These are phyloP conservation scores for Casuarina equisetifolia DNA, from an alignment of 306 rosid genomes.

Conservation along the genomic window DNA sequence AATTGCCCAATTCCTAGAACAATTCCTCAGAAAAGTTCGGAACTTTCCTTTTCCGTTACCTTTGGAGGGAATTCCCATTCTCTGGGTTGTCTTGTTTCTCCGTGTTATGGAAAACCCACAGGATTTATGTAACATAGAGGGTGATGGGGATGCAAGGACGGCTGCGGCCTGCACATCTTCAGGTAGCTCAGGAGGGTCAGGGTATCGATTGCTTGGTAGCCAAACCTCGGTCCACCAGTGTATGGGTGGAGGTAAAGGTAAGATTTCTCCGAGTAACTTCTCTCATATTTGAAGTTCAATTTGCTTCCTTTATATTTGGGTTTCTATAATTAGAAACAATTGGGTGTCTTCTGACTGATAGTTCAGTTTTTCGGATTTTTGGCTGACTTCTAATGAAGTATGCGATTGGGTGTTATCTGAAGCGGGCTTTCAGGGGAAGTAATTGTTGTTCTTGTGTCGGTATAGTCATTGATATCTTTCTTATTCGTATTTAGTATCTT, in stretches of 20 bases:
- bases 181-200: slow-evolving; percentile 21
- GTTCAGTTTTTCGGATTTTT: not conserved
- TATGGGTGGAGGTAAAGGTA: slow-evolving; percentile 41
- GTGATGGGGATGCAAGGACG: slow-evolving; percentile 46
- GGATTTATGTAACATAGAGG: slow-evolving; percentile 34
- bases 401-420: not conserved
- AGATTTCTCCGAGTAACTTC: slow-evolving; percentile 3
- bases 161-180: slow-evolving; percentile 33
- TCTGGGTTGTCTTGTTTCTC: slow-evolving; percentile 1
- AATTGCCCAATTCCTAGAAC: slow-evolving; percentile 9
- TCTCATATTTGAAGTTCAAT: not conserved
- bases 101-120: slow-evolving; percentile 39
- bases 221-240: slow-evolving; percentile 28
- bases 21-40: no score
- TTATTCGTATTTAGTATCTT: not conserved
- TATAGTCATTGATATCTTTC: not conserved
- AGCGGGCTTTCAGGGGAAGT: not conserved
- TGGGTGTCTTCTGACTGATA: not conserved
- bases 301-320: slow-evolving; percentile 9
- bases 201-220: slow-evolving; percentile 27
- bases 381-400: not conserved
- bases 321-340: not conserved
- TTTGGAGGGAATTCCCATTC: not conserved
- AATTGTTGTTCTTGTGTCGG: not conserved
- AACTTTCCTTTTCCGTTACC: not conserved